Percentiles rank a stretch among this genome's conserved stretches.
These are phyloP conservation scores for Bipolaris oryzae DNA, from an alignment of 2,329 filamentous ascomycete genomes.

Conservation along the genomic window DNA sequence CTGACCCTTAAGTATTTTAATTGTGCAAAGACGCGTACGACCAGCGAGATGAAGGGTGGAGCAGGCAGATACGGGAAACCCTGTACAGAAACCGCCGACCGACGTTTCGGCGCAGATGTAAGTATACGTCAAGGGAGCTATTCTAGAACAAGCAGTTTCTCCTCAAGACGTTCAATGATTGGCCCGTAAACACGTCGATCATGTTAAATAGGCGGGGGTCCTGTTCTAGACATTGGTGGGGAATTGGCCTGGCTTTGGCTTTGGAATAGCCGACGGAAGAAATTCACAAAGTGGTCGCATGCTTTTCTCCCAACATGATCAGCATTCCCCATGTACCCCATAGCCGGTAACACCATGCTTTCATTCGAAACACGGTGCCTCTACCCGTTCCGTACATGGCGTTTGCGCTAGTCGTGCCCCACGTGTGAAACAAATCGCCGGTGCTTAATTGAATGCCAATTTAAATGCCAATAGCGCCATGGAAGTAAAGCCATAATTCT, in stretches of 20 bases:
- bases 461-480: slow-evolving; percentile 15
- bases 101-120: slow-evolving; percentile 13
- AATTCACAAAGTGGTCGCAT: slow-evolving; percentile 3
- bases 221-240: slow-evolving; percentile 22
- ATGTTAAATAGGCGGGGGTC: not conserved
- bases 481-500: slow-evolving; percentile 11
- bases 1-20: slow-evolving; percentile 19
- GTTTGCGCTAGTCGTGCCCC: slow-evolving; percentile 16
- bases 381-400: slow-evolving; percentile 2
- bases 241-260: slow-evolving; percentile 4
- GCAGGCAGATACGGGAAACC: slow-evolving; percentile 13
- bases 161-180: slow-evolving; percentile 3
- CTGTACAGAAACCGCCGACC: slow-evolving; percentile 6
- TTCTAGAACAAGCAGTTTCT: slow-evolving; percentile 7
- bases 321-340: not conserved
- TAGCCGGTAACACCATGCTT: slow-evolving; percentile 2
- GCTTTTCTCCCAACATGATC: not conserved
- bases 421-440: slow-evolving; percentile 25
- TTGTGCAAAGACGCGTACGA: not conserved
- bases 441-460: slow-evolving; percentile 30
- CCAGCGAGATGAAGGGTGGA: slow-evolving; percentile 14
- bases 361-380: slow-evolving; percentile 9
- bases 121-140: slow-evolving; percentile 5
- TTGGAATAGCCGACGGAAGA: slow-evolving; percentile 14
- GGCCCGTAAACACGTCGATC: slow-evolving; percentile 3